phyloP scores from a whole-genome alignment of 2,329 filamentous ascomycete species.

The Magnaporthiopsis rhizophila region DNA sequence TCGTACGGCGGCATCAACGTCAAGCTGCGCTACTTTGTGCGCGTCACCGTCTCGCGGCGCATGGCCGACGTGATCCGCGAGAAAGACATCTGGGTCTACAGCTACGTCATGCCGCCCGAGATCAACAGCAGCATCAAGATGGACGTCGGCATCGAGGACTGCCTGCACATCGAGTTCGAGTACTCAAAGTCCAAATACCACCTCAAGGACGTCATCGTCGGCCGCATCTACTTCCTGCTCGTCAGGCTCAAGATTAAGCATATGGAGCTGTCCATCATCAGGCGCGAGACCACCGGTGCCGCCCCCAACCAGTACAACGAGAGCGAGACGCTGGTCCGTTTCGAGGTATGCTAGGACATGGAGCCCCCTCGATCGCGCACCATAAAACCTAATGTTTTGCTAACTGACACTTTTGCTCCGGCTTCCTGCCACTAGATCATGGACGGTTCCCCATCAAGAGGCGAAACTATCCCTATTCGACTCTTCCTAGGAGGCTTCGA shows the following conservation, averaged over 20 bases:
- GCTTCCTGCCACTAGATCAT: conserved; percentile 59
- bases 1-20: conserved; percentile 99
- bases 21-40: conserved; percentile 95
- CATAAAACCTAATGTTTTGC: background rate
- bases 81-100: conserved; percentile 99
- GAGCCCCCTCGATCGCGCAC: no score
- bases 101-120: conserved; percentile 94
- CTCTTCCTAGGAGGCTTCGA: conserved; percentile 97
- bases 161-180: conserved; percentile 97
- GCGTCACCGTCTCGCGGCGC: conserved; percentile 89
- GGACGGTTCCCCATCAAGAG: conserved; percentile 96
- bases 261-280: conserved; percentile 98
- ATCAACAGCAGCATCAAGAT: conserved; percentile 99
- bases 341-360: conserved; percentile 55
- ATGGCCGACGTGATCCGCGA: conserved; percentile 98
- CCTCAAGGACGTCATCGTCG: conserved; percentile 97
- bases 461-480: conserved; percentile 90
- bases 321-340: conserved; percentile 93
- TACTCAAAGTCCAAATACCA: conserved; percentile 99
- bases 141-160: conserved; percentile 99
- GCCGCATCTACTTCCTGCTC: conserved; percentile 94
- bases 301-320: conserved; percentile 99
- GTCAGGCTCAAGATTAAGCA: conserved; percentile 99
- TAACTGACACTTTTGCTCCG: conserved; percentile 5
- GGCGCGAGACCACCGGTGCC: conserved; percentile 90